Evolutionary conservation across 2,329 filamentous ascomycete species (phyloP), one percentile per base, ranked within the genome.

Genomic region (Monosporascus ibericus): DNA sequence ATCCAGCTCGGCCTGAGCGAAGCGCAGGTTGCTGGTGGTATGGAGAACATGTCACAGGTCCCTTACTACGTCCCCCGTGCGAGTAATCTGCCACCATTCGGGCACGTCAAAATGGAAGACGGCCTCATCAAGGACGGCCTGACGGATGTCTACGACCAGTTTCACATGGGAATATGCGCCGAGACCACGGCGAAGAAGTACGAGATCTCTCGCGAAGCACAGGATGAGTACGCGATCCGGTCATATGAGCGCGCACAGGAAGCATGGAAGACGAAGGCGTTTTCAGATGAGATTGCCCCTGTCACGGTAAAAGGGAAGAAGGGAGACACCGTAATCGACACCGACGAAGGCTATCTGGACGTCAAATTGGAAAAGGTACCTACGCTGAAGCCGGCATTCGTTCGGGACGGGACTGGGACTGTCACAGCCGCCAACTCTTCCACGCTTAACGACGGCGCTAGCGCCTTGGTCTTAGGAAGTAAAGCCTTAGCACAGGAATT

Each of bases 101-200:
- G 94, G 36, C 84, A 96, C 63, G 78, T 94, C 61, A 88, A 88
- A 71, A 75, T 96, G 71, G 87, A 95, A 70, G 94, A 99, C 65
- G 94, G 92, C 0, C 73, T 99, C 63, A 87, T 97, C 67, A 94
- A 94, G 70, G 94, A 99, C 65, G 94, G 94, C 1, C 74, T 99
- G 55, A 96, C 90, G 76, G 94, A 99, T 68, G 92, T 96, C 15
- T 99, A 96, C 72, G 91, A 95, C 69, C 83, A 96, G 68, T 88
- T 96, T 65, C 94, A 97, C 72, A 99, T 99, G 94, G 94, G 94
- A 44, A 91, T 94, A 63, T 99, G 94, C 68, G 92, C 92, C 17
- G 94, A 99, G 75, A 90, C 87, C 60, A 96, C 92, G 2, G 94
- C 89, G 47, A 96, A 95, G 78, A 92, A 92, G 63, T 81, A 90